Conservation (phyloP, 2,329 filamentous ascomycete species). For the Zelopaecilomyces penicillatus region DNA sequence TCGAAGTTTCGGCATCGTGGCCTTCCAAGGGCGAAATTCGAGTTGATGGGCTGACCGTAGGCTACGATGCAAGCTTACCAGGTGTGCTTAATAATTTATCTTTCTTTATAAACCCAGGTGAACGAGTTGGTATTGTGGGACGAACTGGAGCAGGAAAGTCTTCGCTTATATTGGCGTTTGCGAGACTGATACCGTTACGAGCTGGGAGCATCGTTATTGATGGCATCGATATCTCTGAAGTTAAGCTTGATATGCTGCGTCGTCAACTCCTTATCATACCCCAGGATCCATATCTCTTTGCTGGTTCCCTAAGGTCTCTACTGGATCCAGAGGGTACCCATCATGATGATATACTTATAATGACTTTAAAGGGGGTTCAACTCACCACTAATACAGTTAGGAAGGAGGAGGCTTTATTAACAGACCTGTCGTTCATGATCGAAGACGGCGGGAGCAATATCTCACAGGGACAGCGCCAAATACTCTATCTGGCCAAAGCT, state of each 20-base stretch:
- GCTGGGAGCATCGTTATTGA: conserved; percentile 85
- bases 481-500: background rate
- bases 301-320: conserved; percentile 88
- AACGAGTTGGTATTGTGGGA: conserved; percentile 93
- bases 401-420: conserved; percentile 6
- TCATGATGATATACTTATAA: conserved; percentile 49
- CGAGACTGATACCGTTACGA: conserved; percentile 86
- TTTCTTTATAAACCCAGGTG: too few species aligned
- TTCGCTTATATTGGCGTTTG: conserved; percentile 82
- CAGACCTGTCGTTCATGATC: conserved; percentile 50
- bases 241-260: conserved; percentile 82
- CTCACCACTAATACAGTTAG: too few species aligned
- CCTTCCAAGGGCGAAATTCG: conserved; percentile 18
- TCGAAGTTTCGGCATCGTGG: too few species aligned
- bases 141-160: conserved; percentile 95
- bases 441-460: background rate
- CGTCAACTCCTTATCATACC: conserved; percentile 92
- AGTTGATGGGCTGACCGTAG: conserved; percentile 17
- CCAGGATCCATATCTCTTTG: conserved; percentile 92
- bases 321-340: conserved; percentile 90
- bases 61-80: too few species aligned
- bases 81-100: too few species aligned
- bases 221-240: conserved; percentile 70
- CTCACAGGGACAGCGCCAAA: background rate
- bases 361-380: too few species aligned